Evolutionary conservation across 345 rosid genomes (phyloP).

Genomic region (Dipteronia dyeriana): DNA sequence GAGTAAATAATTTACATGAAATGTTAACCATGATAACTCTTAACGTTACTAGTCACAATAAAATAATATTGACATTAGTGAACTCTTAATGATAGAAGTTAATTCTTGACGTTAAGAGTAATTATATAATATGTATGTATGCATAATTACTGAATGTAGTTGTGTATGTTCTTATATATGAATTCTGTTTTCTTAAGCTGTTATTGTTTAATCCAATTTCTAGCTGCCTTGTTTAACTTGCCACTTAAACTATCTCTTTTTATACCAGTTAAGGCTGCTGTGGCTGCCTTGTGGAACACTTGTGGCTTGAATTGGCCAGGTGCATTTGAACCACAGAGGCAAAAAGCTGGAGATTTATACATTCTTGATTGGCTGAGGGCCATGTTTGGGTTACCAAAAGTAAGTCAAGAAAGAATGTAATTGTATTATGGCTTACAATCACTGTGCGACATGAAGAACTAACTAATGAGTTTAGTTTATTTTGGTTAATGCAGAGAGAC

Average conservation of each 20-base stretch:
- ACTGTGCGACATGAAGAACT: constrained; percentile 8
- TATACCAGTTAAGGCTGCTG: constrained; percentile 81
- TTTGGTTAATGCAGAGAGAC: constrained; percentile 67
- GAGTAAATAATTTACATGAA: background rate
- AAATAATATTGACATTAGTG: too few relatives aligned
- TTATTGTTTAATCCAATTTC: background rate
- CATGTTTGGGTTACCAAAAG: constrained; percentile 72
- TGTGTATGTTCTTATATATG: background rate
- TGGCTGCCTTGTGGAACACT: constrained; percentile 83
- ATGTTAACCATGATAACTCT: background rate
- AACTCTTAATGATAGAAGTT: too few relatives aligned
- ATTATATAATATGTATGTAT: background rate
- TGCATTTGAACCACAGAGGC: constrained; percentile 80
- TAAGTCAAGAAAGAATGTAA: background rate
- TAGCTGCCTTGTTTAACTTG: background rate
- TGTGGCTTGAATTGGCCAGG: constrained; percentile 91
- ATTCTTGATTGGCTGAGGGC: constrained; percentile 97
- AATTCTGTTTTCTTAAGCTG: background rate
- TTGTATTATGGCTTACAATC: background rate
- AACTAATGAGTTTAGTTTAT: constrained; percentile 5
- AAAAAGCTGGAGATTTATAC: constrained; percentile 81
- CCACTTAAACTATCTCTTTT: constrained; percentile 14
- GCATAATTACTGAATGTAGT: background rate
- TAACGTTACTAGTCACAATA: too few relatives aligned
- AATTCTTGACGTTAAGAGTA: too few relatives aligned